These are phyloP conservation scores for Saccharum hybrid DNA, from an alignment of 202 grass and related monocot genomes.

Conservation along the genomic window DNA sequence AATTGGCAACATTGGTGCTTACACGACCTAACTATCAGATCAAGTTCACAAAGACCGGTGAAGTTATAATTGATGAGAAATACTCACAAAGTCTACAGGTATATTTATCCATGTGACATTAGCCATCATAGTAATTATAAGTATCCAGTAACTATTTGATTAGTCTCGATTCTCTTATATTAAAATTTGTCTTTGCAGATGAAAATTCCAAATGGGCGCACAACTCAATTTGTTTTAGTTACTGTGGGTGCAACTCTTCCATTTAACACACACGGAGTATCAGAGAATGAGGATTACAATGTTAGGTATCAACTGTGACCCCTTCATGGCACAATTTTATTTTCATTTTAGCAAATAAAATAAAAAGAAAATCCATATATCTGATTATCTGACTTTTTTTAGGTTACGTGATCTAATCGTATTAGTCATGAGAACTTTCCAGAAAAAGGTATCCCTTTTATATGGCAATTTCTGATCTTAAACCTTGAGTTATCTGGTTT, in stretches of 20 bases:
- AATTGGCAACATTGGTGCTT: slow-evolving; percentile 56
- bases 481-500: slow-evolving; percentile 1
- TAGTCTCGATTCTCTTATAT: slow-evolving; percentile 26
- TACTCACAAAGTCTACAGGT: slow-evolving; percentile 76
- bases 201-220: slow-evolving; percentile 83
- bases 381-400: slow-evolving; percentile 41
- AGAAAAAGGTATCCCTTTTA: slow-evolving; percentile 71
- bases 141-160: background rate
- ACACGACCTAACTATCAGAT: slow-evolving; percentile 63
- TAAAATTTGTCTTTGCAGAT: slow-evolving; percentile 53
- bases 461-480: slow-evolving; percentile 32
- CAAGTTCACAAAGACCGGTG: slow-evolving; percentile 48
- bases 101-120: slow-evolving; percentile 28
- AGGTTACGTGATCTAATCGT: slow-evolving; percentile 92
- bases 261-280: slow-evolving; percentile 60
- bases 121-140: background rate
- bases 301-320: slow-evolving; percentile 60
- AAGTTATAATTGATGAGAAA: slow-evolving; percentile 68
- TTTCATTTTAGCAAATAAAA: slow-evolving; percentile 24
- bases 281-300: slow-evolving; percentile 55
- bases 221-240: slow-evolving; percentile 84
- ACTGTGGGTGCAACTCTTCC: slow-evolving; percentile 63
- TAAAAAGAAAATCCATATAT: slow-evolving; percentile 27
- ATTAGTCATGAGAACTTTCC: slow-evolving; percentile 85
- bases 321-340: background rate